Evolutionary conservation across 768 basidiomycete genomes (phyloP).

Genomic region (Tulasnella sp.): DNA sequence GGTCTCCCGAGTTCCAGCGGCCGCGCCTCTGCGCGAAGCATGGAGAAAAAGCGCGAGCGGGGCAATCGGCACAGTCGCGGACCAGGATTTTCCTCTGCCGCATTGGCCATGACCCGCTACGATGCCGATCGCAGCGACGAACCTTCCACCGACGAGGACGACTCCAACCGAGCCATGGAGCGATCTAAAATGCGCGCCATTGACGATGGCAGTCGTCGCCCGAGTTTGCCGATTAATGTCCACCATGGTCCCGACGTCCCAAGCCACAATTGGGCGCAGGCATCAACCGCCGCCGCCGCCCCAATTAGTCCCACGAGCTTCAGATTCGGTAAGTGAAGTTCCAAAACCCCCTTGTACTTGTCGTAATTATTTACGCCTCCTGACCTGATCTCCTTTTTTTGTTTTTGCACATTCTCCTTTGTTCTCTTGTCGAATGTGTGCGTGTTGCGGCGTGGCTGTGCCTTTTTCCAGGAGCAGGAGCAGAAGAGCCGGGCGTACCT

Average conservation of each 20-base stretch:
- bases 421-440: not conserved
- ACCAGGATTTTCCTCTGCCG: not conserved
- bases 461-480: not conserved
- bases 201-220: slow-evolving; percentile 43
- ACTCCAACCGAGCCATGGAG: slow-evolving; percentile 34
- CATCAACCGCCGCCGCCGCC: slow-evolving; percentile 6
- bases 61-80: not conserved
- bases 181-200: slow-evolving; percentile 45
- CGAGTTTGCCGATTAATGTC: slow-evolving; percentile 42
- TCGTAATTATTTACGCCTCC: not conserved
- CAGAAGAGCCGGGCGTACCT: not conserved
- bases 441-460: not conserved
- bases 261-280: slow-evolving; percentile 5
- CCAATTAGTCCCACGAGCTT: not conserved
- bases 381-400: not conserved
- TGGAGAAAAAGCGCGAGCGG: slow-evolving; percentile 19
- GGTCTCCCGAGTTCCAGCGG: not conserved
- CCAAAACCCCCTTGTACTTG: not conserved
- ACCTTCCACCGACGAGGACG: slow-evolving; percentile 34
- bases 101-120: not conserved
- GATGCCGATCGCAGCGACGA: slow-evolving; percentile 18
- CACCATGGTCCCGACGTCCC: slow-evolving; percentile 16
- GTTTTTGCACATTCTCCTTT: not conserved
- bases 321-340: slow-evolving; percentile 3
- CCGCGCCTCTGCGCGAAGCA: not conserved